phyloP scores from a whole-genome alignment of 345 rosid species.

The Fremontodendron californicum region DNA sequence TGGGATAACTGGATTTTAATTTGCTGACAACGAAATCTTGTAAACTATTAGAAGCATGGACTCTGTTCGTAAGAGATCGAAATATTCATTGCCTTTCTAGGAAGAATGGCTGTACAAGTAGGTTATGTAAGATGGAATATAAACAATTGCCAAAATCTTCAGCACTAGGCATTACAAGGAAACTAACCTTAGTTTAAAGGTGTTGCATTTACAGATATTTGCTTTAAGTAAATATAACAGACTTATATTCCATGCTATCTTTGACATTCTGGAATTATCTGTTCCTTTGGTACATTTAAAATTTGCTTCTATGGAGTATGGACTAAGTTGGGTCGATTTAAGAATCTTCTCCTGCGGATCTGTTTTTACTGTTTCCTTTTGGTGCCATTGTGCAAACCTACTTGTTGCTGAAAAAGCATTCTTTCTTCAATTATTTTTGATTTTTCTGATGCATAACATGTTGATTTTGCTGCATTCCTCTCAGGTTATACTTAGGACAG shows the following conservation, averaged over 20 bases:
- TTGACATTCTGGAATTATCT: background rate
- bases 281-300: background rate
- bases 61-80: background rate
- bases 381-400: background rate
- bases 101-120: background rate
- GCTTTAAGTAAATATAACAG: background rate
- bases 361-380: background rate
- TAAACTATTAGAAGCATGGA: background rate
- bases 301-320: background rate
- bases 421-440: conserved; percentile 2
- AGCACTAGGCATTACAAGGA: background rate
- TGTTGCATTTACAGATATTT: background rate
- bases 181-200: background rate
- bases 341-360: background rate
- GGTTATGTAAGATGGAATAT: background rate
- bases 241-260: background rate
- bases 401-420: background rate
- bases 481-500: background rate
- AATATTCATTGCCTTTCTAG: background rate
- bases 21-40: background rate
- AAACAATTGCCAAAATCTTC: background rate
- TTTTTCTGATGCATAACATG: background rate
- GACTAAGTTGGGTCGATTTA: background rate
- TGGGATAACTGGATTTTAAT: background rate
- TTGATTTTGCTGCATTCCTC: conserved; percentile 1